Evolutionary conservation across 805 yeast species (phyloP).

Genomic region (Candida koratica): DNA sequence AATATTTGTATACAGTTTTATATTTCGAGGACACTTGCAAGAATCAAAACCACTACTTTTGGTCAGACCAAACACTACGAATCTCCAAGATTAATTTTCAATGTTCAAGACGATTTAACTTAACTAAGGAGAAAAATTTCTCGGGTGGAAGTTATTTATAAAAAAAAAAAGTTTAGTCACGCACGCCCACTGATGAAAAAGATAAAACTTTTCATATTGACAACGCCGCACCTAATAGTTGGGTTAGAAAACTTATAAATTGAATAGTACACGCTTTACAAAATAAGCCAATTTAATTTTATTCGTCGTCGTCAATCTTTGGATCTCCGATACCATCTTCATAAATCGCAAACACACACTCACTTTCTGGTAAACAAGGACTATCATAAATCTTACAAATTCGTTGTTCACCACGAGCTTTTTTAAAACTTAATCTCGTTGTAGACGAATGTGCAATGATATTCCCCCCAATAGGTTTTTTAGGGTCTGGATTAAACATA

Average conservation of each 20-base stretch:
- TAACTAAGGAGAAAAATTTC: constrained; percentile 3
- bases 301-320: constrained; percentile 60
- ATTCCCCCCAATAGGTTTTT: constrained; percentile 97
- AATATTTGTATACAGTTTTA: too few species aligned
- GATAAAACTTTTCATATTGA: constrained; percentile 22
- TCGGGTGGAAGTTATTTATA: constrained; percentile 1
- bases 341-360: constrained; percentile 90
- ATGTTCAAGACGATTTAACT: too few species aligned
- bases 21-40: too few species aligned
- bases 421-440: constrained; percentile 83
- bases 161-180: constrained; percentile 1
- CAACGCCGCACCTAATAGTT: constrained; percentile 8
- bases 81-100: constrained; percentile 2
- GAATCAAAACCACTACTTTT: too few species aligned
- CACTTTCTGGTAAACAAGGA: constrained; percentile 94
- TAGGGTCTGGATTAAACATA: constrained; percentile 90
- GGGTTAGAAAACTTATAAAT: too few species aligned
- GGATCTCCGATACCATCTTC: constrained; percentile 98
- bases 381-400: constrained; percentile 93
- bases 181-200: constrained; percentile 22
- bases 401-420: constrained; percentile 89
- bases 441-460: constrained; percentile 96
- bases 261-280: too few species aligned
- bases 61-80: too few species aligned
- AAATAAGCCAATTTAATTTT: too few species aligned